Percentiles rank a stretch among this genome's conserved stretches.
Evolutionary conservation across 495 filamentous ascomycete genomes (phyloP).

Genomic region (Penicillium parvum): DNA sequence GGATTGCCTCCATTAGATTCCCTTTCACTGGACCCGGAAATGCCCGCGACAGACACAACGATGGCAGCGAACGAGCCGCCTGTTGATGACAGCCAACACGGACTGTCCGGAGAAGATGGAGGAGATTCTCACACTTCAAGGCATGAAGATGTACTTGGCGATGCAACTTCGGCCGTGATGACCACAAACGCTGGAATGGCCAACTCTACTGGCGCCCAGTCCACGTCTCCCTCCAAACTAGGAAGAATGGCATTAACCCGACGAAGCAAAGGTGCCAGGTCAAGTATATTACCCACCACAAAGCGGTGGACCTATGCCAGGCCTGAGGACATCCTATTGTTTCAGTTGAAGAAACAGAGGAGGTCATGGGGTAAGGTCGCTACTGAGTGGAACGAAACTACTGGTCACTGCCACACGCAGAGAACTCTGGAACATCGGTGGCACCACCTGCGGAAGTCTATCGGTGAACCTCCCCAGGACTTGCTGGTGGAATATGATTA

Average conservation of each 20-base stretch:
- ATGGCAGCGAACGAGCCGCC: no score
- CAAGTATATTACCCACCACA: neutral
- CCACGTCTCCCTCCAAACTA: no score
- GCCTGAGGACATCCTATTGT: conserved; percentile 4
- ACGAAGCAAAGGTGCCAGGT: neutral
- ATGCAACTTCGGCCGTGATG: no score
- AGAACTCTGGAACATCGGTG: neutral
- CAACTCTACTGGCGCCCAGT: no score
- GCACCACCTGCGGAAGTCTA: neutral
- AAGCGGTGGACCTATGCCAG: neutral
- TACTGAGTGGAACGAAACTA: conserved; percentile 6
- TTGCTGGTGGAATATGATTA: neutral
- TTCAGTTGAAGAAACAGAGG: conserved; percentile 19
- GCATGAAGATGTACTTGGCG: no score
- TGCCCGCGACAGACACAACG: no score
- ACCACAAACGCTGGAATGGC: no score
- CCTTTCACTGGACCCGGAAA: no score
- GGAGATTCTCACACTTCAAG: no score
- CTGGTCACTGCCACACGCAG: neutral
- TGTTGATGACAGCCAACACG: no score
- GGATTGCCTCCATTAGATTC: no score
- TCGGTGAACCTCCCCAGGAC: neutral
- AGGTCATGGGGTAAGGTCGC: conserved; percentile 19
- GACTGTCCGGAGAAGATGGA: no score
- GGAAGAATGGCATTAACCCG: neutral